Percentiles rank a stretch among this genome's conserved stretches.
These are phyloP conservation scores for Cystobasidiaceae sp. DNA, from an alignment of 1,284 basidiomycete genomes.

Conservation along the genomic window DNA sequence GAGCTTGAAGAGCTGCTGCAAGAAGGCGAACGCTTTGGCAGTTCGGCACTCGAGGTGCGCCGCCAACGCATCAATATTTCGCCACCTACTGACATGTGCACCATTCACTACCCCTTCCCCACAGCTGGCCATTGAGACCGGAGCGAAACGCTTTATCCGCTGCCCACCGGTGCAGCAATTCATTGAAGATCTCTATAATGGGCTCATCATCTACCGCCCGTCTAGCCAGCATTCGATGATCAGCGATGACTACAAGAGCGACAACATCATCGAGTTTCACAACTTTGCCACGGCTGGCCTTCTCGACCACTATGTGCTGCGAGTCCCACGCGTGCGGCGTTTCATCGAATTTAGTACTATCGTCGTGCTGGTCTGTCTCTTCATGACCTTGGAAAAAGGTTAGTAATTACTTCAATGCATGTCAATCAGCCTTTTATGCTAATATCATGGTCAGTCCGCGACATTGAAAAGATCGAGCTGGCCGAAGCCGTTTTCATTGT, in stretches of 20 bases:
- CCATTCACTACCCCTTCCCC: not conserved
- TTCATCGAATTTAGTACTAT: constrained; percentile 29
- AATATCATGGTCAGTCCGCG: constrained; percentile 16
- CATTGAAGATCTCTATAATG: constrained; percentile 35
- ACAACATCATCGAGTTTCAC: constrained; percentile 37
- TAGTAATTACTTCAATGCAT: not conserved
- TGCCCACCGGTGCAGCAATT: constrained; percentile 37
- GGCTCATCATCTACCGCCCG: constrained; percentile 38
- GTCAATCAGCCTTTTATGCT: not conserved
- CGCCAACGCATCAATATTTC: constrained; percentile 26
- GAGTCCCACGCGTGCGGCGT: constrained; percentile 38
- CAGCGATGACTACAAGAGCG: constrained; percentile 38
- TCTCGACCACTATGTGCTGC: constrained; percentile 40
- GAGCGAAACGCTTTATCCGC: constrained; percentile 39
- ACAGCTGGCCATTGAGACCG: constrained; percentile 22
- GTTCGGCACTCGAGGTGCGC: constrained; percentile 37
- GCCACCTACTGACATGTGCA: not conserved
- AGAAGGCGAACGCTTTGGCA: constrained; percentile 32
- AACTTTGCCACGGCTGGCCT: constrained; percentile 35
- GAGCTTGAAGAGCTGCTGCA: constrained; percentile 31
- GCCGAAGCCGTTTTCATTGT: constrained; percentile 38
- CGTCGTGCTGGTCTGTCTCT: constrained; percentile 37
- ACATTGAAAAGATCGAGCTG: constrained; percentile 14
- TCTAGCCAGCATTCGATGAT: constrained; percentile 33
- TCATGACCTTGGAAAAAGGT: constrained; percentile 33